Conservation (phyloP, 306 rosid species). For the barrel medic (Medicago truncatula) region MtrunA17r5.0-ANR NC_053043.1:29220501-29221000, state of each 20-base stretch:
- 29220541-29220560: too few relatives aligned
- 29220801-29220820: conserved; percentile 32
- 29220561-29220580: too few relatives aligned
- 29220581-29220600: too few relatives aligned
- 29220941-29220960: conserved; percentile 30
- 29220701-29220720: conserved; percentile 15
- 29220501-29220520: too few relatives aligned
- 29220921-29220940: conserved; percentile 45
- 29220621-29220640: conserved; percentile 28
- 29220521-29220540: too few relatives aligned
- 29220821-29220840: conserved; percentile 19
- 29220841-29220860: conserved; percentile 31
- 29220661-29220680: conserved; percentile 51
- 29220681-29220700: neutral
- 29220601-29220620: conserved; percentile 42
- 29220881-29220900: conserved; percentile 38
- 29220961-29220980: conserved; percentile 42
- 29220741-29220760: conserved; percentile 38
- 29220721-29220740: conserved; percentile 35
- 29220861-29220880: conserved; percentile 46
- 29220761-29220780: conserved; percentile 37
- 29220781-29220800: conserved; percentile 41
- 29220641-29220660: conserved; percentile 33
- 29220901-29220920: conserved; percentile 43
- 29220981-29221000: conserved; percentile 39